Evolutionary conservation across 192 early-diverging fungal species (phyloP), one percentile per base, ranked within the genome.

Genomic region (Diversispora eburnea): DNA sequence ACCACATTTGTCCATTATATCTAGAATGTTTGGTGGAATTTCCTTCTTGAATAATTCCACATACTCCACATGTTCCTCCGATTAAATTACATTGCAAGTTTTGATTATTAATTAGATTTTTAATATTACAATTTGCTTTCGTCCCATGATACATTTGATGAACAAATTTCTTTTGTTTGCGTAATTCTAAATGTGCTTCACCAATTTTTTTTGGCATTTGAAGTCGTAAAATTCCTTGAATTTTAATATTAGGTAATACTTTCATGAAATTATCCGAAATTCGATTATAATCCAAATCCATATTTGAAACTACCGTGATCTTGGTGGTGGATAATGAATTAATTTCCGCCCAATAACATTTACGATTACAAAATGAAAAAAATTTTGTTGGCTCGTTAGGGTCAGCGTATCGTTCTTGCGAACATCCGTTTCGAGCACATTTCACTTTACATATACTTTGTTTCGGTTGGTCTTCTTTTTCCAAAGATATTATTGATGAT

Each of bases 151-250:
- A 65, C 42, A 65, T n/a, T 48, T 43, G 42, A 2, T 39, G 1
- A 6, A 19, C 15, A 19, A 20, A 20, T 9, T 20, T 54, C 8
- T 25, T n/a, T 55, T 41, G 17, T 45, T 70, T 45, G 1, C 45
- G 55, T 4, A n/a, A 6, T 0, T 1, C 17, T 20, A 25, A n/a
- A 70, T 70, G 68, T 5, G 51, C 68, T 3, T 70, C 52, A 17
- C 43, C 55, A 10, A 70, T 56, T n/a, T 15, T 8, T 20, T 54
- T 43, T 19, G 68, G 54, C 68, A 70, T 70, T 70, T 70, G 52
- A 25, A 70, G 4, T 6, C 52, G 6, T 17, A 70, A 20, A 9
- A 70, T 70, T 19, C 39, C 68, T 12, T 57, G 25, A 8, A 70
- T 70, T 19, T 70, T 57, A 5, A 19, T 54, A 6, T 20, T 42